Evolutionary conservation across 2,329 filamentous ascomycete species (phyloP), one percentile per base, ranked within the genome.

Genomic region (Teratosphaeria gauchensis): DNA sequence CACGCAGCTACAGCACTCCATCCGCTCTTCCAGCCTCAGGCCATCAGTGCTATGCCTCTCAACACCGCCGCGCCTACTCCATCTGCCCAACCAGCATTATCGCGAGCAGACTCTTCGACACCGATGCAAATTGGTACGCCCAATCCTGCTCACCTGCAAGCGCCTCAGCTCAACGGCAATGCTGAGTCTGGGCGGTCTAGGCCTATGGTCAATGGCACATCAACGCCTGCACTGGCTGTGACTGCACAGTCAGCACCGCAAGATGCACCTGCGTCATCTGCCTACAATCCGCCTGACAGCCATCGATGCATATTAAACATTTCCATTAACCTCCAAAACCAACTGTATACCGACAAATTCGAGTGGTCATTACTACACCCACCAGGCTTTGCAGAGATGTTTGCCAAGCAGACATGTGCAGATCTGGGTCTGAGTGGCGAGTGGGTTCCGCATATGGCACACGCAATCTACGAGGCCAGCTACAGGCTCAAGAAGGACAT

Each of bases 361-460:
- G 92, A 97, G 72, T 97, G 92, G 92, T 97, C 92, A 4, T 78
- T 99, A 21, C 80, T 96, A 19, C 92, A 97, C 68, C 91, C 92
- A 2, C 88, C 91, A 1, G 92, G 92, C 24, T 91, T 92, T 51
- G 90, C 94, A 0, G 92, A 99, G 73, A 84, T 87, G 12, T 97
- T 97, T 72, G 92, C 94, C 35, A 90, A 90, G 70, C 85, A 90
- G 64, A 97, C 94, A 0, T 97, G 94, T 71, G 89, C 90, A 31
- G 94, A 99, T 71, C 79, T 99, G 8, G 92, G 92, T 6, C 78
- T 99, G 56, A 82, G 86, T 6, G 90, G 91, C 53, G 94, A 99
- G 76, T 99, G 94, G 91, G 85, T 96, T 4, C 89, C 91, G 2
- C 90, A 90, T 32, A 90, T 99, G 78, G 90, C 94, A 14, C 92